Evolutionary conservation across 768 basidiomycete genomes (phyloP), one percentile per base, ranked within the genome.

Genomic region (Dentipellis sp.): DNA sequence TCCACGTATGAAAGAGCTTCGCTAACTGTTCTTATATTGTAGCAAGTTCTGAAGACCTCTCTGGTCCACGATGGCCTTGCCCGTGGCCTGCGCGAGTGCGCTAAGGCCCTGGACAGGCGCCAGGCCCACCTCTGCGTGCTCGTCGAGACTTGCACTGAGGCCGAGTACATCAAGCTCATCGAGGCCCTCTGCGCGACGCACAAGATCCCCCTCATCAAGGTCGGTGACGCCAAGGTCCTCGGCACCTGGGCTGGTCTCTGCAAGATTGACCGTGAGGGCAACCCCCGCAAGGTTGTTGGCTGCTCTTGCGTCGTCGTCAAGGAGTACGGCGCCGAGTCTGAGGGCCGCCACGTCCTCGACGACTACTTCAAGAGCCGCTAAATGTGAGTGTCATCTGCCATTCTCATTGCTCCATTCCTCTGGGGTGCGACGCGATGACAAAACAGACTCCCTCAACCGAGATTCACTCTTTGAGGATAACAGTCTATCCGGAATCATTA

Each of bases 81-180:
- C 58, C 91, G 95, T 62, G 95, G 95, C 74, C 88, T 99, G 63
- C 91, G 94, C 63, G 95, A 99, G 79, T 88, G 84, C 68, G 89
- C 95, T 69, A 99, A 99, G 80, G 91, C 95, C 59, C 81, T 99
- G 64, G 95, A 99, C 82, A 97, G 94, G 79, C 88, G 94, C 66
- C 91, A 94, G 80, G 95, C 94, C 56, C 95, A 98, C 74, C 80
- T 98, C 50, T 98, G 95, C 75, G 94, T 99, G 59, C 87, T 99
- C 67, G 94, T 97, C 70, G 95, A 99, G 84, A 93, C 93, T 56
- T 97, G 94, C 81, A 94, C 90, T 53, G 95, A 98, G 77, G 91
- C 94, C 64, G 95, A 97, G 76, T 98, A 99, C 82, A 91, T 97
- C 84, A 98, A 97, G 80, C 91, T 99, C 78, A 97, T 99, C 64